Conservation (phyloP, 2,329 filamentous ascomycete species). For the Diaporthe sp. region DNA sequence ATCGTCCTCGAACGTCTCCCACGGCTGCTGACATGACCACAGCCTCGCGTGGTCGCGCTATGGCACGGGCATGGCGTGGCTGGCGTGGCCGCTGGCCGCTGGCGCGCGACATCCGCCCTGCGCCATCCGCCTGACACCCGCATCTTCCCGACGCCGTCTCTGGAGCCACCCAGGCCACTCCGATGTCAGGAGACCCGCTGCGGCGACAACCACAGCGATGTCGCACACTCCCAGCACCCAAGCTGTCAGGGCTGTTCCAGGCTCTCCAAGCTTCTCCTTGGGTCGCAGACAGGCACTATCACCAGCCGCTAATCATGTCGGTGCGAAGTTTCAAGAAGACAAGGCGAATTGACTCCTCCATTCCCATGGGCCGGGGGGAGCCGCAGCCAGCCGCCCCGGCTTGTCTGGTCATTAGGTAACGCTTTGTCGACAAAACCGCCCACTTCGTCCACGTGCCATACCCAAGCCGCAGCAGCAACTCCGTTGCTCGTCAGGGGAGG, state of each 20-base stretch:
- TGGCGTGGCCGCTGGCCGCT: constrained; percentile 2
- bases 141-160: constrained; percentile 20
- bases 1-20: not conserved
- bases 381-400: constrained; percentile 33
- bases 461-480: constrained; percentile 13
- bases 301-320: constrained; percentile 5
- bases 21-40: constrained; percentile 1
- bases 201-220: constrained; percentile 24
- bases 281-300: not conserved
- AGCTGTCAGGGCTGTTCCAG: constrained; percentile 5
- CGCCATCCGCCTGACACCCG: constrained; percentile 2
- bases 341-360: too few species aligned
- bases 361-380: not conserved
- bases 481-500: constrained; percentile 27
- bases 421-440: constrained; percentile 37
- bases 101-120: too few species aligned
- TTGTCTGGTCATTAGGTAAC: constrained; percentile 37
- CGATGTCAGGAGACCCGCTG: constrained; percentile 34
- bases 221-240: not conserved
- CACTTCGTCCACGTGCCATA: constrained; percentile 14
- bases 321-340: constrained; percentile 9
- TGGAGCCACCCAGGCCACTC: constrained; percentile 28
- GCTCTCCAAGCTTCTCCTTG: not conserved
- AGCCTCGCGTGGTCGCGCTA: constrained; percentile 36
- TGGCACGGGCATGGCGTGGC: constrained; percentile 20